These are phyloP conservation scores for Chaetomium cochliodes DNA, from an alignment of 495 filamentous ascomycete genomes.

Conservation along the genomic window DNA sequence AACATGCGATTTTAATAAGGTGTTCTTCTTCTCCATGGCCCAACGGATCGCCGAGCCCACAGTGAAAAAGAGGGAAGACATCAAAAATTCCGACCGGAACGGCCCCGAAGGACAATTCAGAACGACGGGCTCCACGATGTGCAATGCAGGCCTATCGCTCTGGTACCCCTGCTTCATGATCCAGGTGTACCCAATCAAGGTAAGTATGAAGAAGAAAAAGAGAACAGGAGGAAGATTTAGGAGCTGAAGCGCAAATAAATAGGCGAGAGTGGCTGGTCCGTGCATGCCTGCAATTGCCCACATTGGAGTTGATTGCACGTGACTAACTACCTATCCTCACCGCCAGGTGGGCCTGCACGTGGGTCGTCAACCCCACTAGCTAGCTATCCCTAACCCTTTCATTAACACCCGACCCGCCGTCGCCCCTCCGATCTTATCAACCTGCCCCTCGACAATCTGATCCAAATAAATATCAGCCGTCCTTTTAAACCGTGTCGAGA, in stretches of 20 bases:
- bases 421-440: slow-evolving; percentile 12
- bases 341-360: too few species aligned
- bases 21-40: slow-evolving; percentile 37
- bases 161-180: slow-evolving; percentile 35
- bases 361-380: too few species aligned
- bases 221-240: slow-evolving; percentile 23
- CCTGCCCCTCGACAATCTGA: too few species aligned
- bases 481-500: too few species aligned
- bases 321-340: too few species aligned
- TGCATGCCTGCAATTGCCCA: slow-evolving; percentile 25
- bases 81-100: slow-evolving; percentile 43
- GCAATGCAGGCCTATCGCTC: slow-evolving; percentile 39
- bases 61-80: slow-evolving; percentile 37
- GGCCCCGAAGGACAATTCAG: slow-evolving; percentile 44
- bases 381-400: slow-evolving; percentile 19
- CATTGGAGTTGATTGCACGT: slow-evolving; percentile 8
- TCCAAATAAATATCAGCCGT: too few species aligned
- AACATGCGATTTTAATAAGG: too few species aligned
- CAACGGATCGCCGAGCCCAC: slow-evolving; percentile 28
- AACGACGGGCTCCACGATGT: slow-evolving; percentile 36
- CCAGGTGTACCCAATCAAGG: slow-evolving; percentile 37
- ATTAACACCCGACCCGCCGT: background rate
- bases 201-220: slow-evolving; percentile 42
- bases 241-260: slow-evolving; percentile 9
- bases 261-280: slow-evolving; percentile 22